These are phyloP conservation scores for Aquanectria penicillioides DNA, from an alignment of 2,329 filamentous ascomycete species.

Conservation along the genomic window DNA sequence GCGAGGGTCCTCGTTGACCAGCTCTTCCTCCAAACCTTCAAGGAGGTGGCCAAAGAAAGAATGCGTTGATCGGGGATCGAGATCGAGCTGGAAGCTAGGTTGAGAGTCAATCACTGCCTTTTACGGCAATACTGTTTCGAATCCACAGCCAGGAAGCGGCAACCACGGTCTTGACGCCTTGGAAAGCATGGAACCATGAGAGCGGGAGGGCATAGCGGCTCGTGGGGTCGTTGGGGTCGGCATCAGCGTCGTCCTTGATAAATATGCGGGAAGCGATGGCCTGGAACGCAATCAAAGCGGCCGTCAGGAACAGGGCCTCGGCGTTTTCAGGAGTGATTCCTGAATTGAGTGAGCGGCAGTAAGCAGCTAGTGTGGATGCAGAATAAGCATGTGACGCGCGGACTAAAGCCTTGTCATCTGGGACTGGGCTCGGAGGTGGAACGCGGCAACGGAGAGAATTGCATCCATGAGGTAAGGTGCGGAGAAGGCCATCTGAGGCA, in stretches of 20 bases:
- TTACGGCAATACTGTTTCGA: constrained; percentile 64
- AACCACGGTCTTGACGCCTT: constrained; percentile 73
- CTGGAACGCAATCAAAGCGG: constrained; percentile 73
- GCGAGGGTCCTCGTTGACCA: constrained; percentile 49
- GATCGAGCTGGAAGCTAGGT: constrained; percentile 68
- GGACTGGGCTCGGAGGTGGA: constrained; percentile 67
- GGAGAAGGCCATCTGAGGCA: constrained; percentile 71
- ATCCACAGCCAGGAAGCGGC: constrained; percentile 73
- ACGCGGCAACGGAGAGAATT: constrained; percentile 70
- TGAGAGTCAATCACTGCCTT: constrained; percentile 72
- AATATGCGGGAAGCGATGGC: constrained; percentile 71
- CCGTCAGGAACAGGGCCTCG: constrained; percentile 70
- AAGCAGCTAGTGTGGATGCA: constrained; percentile 70
- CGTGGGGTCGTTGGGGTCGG: constrained; percentile 48
- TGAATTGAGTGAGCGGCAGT: constrained; percentile 64
- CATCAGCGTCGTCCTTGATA: constrained; percentile 62
- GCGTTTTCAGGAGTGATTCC: constrained; percentile 69
- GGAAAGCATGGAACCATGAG: constrained; percentile 74
- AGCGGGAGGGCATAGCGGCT: constrained; percentile 66
- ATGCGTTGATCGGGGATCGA: constrained; percentile 59
- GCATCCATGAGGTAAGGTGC: constrained; percentile 70
- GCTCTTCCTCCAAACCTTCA: constrained; percentile 66
- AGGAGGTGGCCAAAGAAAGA: constrained; percentile 72
- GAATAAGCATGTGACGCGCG: constrained; percentile 73
- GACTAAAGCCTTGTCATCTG: constrained; percentile 68